Evolutionary conservation across 345 rosid genomes (phyloP).

Genomic region (Raphanus raphanistrum): DNA sequence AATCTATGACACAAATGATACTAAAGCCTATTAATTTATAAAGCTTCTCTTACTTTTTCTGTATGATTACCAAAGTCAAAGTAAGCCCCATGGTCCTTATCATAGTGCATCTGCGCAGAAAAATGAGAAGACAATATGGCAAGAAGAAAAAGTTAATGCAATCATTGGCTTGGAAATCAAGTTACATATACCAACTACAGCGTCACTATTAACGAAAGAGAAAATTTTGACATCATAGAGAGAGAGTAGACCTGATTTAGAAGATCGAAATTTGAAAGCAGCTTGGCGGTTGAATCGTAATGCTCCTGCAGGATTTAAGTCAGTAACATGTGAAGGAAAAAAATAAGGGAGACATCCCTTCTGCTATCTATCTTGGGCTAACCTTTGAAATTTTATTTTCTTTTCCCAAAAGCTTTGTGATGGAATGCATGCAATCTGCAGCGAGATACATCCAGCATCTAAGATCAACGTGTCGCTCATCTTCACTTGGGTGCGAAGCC

Average conservation of each 20-base stretch:
- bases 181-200: not conserved
- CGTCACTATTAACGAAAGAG: not conserved
- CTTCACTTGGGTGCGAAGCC: conserved; percentile 88
- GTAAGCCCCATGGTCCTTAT: conserved; percentile 69
- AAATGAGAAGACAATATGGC: not conserved
- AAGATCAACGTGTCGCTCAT: conserved; percentile 94
- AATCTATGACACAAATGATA: conserved; percentile 3
- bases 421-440: conserved; percentile 83
- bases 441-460: conserved; percentile 99
- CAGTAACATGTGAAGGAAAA: not conserved
- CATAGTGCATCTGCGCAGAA: conserved; percentile 75
- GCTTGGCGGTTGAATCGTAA: conserved; percentile 59
- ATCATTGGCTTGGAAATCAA: not conserved
- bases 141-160: not conserved
- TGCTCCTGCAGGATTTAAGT: conserved; percentile 49
- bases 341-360: not conserved
- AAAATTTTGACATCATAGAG: conserved; percentile 10
- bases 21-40: not conserved
- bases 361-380: not conserved
- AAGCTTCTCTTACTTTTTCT: conserved; percentile 64
- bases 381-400: not conserved
- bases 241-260: conserved; percentile 66
- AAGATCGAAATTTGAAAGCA: conserved; percentile 75
- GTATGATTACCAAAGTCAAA: conserved; percentile 91
- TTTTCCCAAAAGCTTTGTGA: conserved; percentile 47